Percentiles rank a stretch among this genome's conserved stretches.
Conservation (phyloP, 768 basidiomycete species). For the Leccinum subgranulosum region DNA sequence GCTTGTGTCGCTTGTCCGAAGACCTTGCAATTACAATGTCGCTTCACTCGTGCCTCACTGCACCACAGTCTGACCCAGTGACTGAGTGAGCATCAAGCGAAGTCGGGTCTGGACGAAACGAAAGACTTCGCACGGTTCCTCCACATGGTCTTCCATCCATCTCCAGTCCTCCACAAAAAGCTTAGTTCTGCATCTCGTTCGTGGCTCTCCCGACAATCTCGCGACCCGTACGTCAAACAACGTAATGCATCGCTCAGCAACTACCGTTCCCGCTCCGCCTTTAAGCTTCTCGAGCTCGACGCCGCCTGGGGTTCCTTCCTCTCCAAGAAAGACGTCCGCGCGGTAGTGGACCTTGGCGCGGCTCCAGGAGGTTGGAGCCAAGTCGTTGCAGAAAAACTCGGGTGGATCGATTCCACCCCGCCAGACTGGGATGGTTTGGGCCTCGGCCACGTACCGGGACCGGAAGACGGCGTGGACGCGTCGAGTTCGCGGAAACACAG, state of each 20-base stretch:
- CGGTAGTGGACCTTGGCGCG: conserved; percentile 85
- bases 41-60: too few relatives aligned
- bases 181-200: conserved; percentile 42
- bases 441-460: not conserved
- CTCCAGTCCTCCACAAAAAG: conserved; percentile 27
- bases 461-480: not conserved
- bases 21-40: too few relatives aligned
- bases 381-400: conserved; percentile 65
- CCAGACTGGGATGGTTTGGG: not conserved
- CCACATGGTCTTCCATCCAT: conserved; percentile 36
- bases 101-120: too few relatives aligned
- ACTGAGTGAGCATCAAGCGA: too few relatives aligned
- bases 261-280: conserved; percentile 86
- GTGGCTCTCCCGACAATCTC: conserved; percentile 70
- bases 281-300: conserved; percentile 85
- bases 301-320: conserved; percentile 52
- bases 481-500: conserved; percentile 26
- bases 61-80: too few relatives aligned
- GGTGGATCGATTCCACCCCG: conserved; percentile 35
- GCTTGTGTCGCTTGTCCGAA: too few relatives aligned
- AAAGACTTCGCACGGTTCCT: too few relatives aligned
- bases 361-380: conserved; percentile 96
- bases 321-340: conserved; percentile 46
- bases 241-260: conserved; percentile 42
- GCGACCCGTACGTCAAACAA: conserved; percentile 68